phyloP scores from a whole-genome alignment of 768 basidiomycete species.

The Termitomyces bulborhizus region DNA sequence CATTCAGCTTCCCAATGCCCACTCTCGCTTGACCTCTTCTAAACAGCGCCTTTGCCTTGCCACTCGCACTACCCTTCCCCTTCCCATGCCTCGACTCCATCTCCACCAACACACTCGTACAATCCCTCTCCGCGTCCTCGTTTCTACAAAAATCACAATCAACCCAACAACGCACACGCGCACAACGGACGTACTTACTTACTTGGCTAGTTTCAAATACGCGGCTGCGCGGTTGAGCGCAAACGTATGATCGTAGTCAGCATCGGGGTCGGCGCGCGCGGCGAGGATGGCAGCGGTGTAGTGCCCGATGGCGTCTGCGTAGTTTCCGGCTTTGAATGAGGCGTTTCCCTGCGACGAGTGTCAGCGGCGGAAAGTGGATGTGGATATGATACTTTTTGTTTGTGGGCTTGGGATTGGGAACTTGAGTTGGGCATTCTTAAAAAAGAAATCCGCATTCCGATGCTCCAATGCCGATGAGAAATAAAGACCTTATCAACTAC shows the following conservation, averaged over 20 bases:
- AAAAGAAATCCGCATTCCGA: no score
- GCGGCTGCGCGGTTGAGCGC: conserved; percentile 87
- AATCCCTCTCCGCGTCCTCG: conserved; percentile 80
- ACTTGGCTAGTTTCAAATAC: conserved; percentile 77
- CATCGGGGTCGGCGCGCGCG: no score
- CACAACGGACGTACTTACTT: conserved; percentile 45
- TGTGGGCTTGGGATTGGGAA: no score
- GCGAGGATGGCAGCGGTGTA: conserved; percentile 73
- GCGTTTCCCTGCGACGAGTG: conserved; percentile 62
- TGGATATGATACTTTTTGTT: no score
- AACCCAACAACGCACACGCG: not conserved
- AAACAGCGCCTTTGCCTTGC: conserved; percentile 77
- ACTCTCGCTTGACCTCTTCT: conserved; percentile 69
- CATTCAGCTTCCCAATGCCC: conserved; percentile 44
- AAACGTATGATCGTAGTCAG: conserved; percentile 55
- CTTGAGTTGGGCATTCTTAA: no score
- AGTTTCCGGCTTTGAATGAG: conserved; percentile 80
- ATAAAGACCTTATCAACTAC: no score
- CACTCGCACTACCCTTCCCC: not conserved
- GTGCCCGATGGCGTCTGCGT: conserved; percentile 73
- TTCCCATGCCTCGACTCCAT: conserved; percentile 17
- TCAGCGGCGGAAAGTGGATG: no score
- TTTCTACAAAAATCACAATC: conserved; percentile 34
- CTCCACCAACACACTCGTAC: conserved; percentile 55
- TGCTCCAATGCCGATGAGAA: no score